phyloP scores from a whole-genome alignment of 1,284 basidiomycete genomes.

The Ustilago nuda region DNA sequence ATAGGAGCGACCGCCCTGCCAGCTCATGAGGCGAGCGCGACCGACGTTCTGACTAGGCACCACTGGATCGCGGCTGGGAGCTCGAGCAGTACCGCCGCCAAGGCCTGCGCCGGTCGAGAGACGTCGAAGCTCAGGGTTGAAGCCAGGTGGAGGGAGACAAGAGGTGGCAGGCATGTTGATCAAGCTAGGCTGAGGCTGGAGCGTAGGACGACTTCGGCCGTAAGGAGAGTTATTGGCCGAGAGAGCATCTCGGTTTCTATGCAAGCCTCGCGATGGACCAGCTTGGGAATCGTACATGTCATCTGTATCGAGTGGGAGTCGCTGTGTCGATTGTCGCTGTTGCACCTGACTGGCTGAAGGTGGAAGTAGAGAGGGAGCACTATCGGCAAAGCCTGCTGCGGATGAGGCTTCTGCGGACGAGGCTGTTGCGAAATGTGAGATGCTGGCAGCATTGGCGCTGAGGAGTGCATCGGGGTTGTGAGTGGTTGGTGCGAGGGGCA shows the following conservation, averaged over 20 bases:
- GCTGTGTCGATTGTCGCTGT: conserved; percentile 13
- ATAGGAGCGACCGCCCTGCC: conserved; percentile 31
- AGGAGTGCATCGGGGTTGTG: conserved; percentile 10
- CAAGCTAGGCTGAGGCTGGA: conserved; percentile 27
- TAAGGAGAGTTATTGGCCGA: conserved; percentile 33
- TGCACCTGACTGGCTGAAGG: conserved; percentile 25
- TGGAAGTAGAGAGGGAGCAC: conserved; percentile 38
- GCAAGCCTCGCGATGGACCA: conserved; percentile 39
- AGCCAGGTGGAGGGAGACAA: conserved; percentile 28
- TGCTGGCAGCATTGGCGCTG: conserved; percentile 2
- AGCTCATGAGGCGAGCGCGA: conserved; percentile 46
- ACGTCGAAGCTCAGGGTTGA: conserved; percentile 35
- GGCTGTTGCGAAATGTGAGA: conserved; percentile 9
- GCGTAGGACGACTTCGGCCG: conserved; percentile 18
- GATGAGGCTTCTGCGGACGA: conserved; percentile 16
- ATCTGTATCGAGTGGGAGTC: conserved; percentile 22
- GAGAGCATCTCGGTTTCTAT: conserved; percentile 29
- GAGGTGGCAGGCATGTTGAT: conserved; percentile 18
- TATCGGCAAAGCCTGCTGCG: conserved; percentile 11
- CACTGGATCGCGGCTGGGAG: conserved; percentile 32
- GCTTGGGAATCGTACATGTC: conserved; percentile 44
- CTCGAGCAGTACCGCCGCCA: conserved; percentile 11
- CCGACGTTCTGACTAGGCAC: conserved; percentile 46
- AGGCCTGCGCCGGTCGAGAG: conserved; percentile 25
- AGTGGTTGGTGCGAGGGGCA: conserved; percentile 2